phyloP scores from a whole-genome alignment of 2,329 filamentous ascomycete species.

The Cryphonectria naterciae region DNA sequence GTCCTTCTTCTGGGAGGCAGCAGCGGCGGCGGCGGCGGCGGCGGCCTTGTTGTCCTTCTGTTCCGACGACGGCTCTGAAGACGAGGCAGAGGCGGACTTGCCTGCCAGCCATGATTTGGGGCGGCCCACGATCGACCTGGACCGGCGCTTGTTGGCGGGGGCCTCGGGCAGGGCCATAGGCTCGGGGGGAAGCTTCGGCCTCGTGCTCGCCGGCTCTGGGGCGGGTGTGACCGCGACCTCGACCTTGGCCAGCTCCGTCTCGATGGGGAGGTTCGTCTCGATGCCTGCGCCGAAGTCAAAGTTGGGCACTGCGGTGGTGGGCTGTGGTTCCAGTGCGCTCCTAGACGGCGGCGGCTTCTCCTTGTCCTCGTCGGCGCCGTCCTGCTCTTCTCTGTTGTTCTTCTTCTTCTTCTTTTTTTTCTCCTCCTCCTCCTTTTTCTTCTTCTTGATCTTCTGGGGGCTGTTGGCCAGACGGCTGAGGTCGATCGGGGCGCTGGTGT shows the following conservation, averaged over 20 bases:
- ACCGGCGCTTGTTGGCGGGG: conserved; percentile 43
- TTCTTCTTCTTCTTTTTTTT: neutral
- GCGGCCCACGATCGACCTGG: conserved; percentile 52
- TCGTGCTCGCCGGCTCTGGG: conserved; percentile 27
- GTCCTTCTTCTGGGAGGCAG: conserved; percentile 37
- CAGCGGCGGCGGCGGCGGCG: conserved; percentile 30
- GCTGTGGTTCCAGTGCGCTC: conserved; percentile 22
- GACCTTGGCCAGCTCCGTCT: conserved; percentile 45
- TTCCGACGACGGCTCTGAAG: conserved; percentile 30
- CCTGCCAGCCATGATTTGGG: conserved; percentile 57
- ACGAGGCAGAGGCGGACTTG: conserved; percentile 44
- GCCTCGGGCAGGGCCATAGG: conserved; percentile 35
- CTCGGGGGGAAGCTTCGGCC: conserved; percentile 28
- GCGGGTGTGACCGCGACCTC: conserved; percentile 30
- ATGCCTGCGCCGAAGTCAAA: conserved; percentile 56
- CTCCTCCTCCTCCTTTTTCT: neutral
- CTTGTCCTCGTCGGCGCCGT: neutral
- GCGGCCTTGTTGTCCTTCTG: conserved; percentile 34
- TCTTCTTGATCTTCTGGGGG: conserved; percentile 13
- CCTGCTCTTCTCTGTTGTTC: neutral
- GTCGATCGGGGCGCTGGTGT: conserved; percentile 25
- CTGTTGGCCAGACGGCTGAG: conserved; percentile 12
- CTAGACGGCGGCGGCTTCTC: neutral
- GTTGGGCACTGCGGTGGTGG: conserved; percentile 54
- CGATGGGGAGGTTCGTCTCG: conserved; percentile 43